Conservation (phyloP, 108 stramenopile species). For the Pseudonitzschia multistriata region DNA sequence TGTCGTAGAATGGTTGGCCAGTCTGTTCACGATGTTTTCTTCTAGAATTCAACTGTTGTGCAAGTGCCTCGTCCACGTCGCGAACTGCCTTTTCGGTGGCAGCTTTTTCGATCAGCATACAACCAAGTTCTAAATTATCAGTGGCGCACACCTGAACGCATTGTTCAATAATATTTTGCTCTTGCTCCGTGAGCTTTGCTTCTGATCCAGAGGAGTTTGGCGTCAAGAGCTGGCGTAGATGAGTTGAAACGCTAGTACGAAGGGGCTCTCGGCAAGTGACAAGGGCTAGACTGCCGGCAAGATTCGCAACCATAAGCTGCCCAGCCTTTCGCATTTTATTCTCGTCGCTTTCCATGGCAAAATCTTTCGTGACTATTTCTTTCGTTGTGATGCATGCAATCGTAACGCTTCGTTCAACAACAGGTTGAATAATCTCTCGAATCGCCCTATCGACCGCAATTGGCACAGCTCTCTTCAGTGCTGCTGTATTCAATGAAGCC, state of each 20-base stretch:
- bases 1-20: constrained; percentile 91
- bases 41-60: constrained; percentile 60
- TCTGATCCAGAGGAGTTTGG: constrained; percentile 31
- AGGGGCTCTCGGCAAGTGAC: constrained; percentile 97
- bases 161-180: constrained; percentile 83
- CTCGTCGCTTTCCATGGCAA: constrained; percentile 97
- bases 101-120: constrained; percentile 98
- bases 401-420: constrained; percentile 96
- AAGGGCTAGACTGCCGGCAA: constrained; percentile 96
- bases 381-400: constrained; percentile 99
- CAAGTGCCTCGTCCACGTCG: constrained; percentile 92
- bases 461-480: constrained; percentile 86
- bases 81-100: constrained; percentile 97
- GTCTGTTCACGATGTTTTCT: constrained; percentile 84
- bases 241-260: constrained; percentile 91
- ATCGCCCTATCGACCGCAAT: constrained; percentile 97
- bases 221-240: constrained; percentile 88
- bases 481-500: constrained; percentile 52
- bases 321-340: constrained; percentile 94
- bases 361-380: constrained; percentile 98
- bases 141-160: constrained; percentile 91
- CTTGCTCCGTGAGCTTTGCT: constrained; percentile 61
- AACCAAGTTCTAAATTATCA: constrained; percentile 96
- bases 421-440: constrained; percentile 98
- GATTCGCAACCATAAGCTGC: constrained; percentile 96